Evolutionary conservation across 306 rosid genomes (phyloP), one percentile per base, ranked within the genome.

Genomic region (Quercus glauca): DNA sequence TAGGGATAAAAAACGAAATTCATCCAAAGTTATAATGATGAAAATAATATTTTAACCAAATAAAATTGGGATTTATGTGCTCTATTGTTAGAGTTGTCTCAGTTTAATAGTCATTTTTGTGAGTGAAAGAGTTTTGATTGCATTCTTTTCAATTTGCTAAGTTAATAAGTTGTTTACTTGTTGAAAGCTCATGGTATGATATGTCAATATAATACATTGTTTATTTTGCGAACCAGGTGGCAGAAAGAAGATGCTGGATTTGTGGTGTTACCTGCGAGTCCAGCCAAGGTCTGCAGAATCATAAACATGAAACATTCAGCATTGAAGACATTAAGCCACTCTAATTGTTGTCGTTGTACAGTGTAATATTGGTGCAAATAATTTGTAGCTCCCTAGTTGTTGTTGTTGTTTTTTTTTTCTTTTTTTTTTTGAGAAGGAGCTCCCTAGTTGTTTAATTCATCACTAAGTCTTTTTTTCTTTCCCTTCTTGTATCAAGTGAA

Each of bases 181-280:
- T 9, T 43, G 14, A 7, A 75, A 5, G 55, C 45, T 74, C 49
- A 29, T 55, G 51, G 55, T 28, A 59, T 20, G 49, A 70, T 6
- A 43, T 33, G n/a, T 65, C 60, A 49, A 33, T 43, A 43, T 76
- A 37, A 20, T 69, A 3, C 2, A 17, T 52, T 43, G 55, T 23
- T 70, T 78, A 14, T 69, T 83, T 11, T 61, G 49, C 11, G 52
- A 71, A 26, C 72, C 82, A 95, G 98, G 99, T 93, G 52, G 89
- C 90, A 6, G 85, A 92, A 72, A 85, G 73, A 74, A 90, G 69
- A 78, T 93, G 98, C 85, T 95, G 99, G 99, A 89, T 83, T 76
- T 95, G 97, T 35, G 94, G 94, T 67, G 75, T 85, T 57, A 73
- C 73, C n/a, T 89, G 83, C 37, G 80, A 75, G 41, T 89, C 94